Base-by-base conservation (phyloP, 1,139 yeast species). In the Yarrowia galli region DNA sequence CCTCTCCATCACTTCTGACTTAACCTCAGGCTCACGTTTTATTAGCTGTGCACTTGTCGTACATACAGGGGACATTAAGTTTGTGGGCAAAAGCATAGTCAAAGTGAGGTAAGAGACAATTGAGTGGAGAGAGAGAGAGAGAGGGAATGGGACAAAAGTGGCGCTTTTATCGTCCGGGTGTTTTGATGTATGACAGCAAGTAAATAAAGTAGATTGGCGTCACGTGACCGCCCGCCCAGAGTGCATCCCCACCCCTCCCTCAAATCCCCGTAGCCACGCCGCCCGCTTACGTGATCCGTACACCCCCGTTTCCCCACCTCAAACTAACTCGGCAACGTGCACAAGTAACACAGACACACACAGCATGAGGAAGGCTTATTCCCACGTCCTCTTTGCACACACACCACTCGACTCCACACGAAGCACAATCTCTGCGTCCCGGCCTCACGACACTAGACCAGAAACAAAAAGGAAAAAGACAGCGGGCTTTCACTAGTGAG, bases 251-350 rank as follows among this genome's bases (percentile, higher is more conserved):
- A 12, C 38, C 16, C 16, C 16, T 4, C 12, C 12, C 36, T 32
- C 36, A 12, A 6, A 2, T n/a, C 40, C 40, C 15, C 42, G 18
- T 16, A 16, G 22, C 43, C n/a, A 16, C n/a, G 12, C 20, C n/a
- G n/a, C n/a, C n/a, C n/a, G n/a, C n/a, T n/a, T n/a, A n/a, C n/a
- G n/a, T n/a, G 18, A 40, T n/a, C 22, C 18, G 43, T 18, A 40
- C 46, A 28, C 32, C 32, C 23, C 48, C 48, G 28, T 22, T 48
- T 48, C 53, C 53, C 53, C 53, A 46, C 36, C 48, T 28, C 53
- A 48, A 48, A 48, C 53, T 48, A 25, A 48, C 53, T 48, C 53
- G 38, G 53, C 53, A 48, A 48, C 36, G 53, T 48, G 49, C 32
- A 42, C 35, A 9, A n/a, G 25, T 20, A 12, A 20, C 25, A 23